Percentiles rank a stretch among this genome's conserved stretches.
Evolutionary conservation across 352 stramenopile genomes (phyloP).

Genomic region (Pythium sp.): DNA sequence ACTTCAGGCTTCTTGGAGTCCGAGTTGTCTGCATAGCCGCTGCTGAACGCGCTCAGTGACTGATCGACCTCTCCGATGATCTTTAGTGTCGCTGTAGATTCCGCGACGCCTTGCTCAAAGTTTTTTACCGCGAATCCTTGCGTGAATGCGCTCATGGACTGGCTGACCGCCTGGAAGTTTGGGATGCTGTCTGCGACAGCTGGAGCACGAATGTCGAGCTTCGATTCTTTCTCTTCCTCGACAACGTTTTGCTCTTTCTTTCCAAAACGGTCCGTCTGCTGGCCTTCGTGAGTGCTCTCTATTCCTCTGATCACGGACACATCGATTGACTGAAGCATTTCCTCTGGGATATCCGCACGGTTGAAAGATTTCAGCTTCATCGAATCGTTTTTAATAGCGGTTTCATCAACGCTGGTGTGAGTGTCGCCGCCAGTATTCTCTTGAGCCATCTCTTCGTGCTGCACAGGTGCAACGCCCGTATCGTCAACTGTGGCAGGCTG

Average conservation of each 20-base stretch:
- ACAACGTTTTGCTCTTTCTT: constrained; percentile 1
- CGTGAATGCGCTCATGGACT: constrained; percentile 46
- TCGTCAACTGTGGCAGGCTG: not conserved
- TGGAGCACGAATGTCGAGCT: constrained; percentile 2
- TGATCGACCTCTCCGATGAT: constrained; percentile 18
- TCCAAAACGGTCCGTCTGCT: not conserved
- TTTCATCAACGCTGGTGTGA: not conserved
- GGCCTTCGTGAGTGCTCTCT: not conserved
- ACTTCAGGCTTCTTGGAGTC: not conserved
- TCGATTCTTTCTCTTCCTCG: not conserved
- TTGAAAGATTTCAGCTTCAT: not conserved
- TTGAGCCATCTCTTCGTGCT: not conserved
- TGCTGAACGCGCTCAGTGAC: constrained; percentile 42
- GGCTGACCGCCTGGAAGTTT: constrained; percentile 20
- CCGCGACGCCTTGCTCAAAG: not conserved
- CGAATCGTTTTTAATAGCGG: not conserved
- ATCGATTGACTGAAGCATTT: constrained; percentile 53
- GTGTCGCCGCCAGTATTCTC: not conserved
- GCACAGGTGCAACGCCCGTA: not conserved
- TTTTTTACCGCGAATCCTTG: constrained; percentile 26
- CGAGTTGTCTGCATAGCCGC: constrained; percentile 16
- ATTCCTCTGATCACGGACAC: constrained; percentile 6
- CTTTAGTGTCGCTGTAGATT: not conserved
- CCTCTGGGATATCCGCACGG: constrained; percentile 30
- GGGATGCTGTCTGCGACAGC: constrained; percentile 1